These are phyloP conservation scores for Kingdonia uniflora DNA, from an alignment of 164 flowering plant genomes.

Conservation along the genomic window DNA sequence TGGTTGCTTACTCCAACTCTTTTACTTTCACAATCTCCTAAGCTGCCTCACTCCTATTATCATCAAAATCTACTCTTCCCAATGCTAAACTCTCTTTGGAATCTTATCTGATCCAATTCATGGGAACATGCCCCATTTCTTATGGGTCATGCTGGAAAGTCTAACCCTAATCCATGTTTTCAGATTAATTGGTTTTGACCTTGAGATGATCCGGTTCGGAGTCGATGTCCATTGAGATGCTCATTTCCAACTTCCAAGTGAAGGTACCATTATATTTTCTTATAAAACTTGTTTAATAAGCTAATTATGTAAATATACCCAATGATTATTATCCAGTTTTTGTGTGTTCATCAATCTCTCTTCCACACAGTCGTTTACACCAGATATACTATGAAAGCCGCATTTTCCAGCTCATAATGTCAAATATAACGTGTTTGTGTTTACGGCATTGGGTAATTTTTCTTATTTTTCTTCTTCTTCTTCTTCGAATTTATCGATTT, in stretches of 20 bases:
- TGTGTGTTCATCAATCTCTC: too few species aligned
- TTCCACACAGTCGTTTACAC: too few species aligned
- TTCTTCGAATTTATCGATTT: too few species aligned
- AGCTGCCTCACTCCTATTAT: constrained; percentile 36
- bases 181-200: not conserved
- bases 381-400: too few species aligned
- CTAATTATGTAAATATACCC: too few species aligned
- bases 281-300: too few species aligned
- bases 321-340: too few species aligned
- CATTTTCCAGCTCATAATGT: too few species aligned
- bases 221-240: not conserved
- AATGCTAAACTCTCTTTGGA: constrained; percentile 26
- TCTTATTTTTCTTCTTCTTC: too few species aligned
- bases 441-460: too few species aligned
- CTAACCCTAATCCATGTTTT: not conserved
- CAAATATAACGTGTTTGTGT: too few species aligned
- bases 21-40: constrained; percentile 70
- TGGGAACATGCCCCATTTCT: constrained; percentile 10
- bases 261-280: too few species aligned
- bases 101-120: constrained; percentile 9
- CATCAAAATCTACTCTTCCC: constrained; percentile 40
- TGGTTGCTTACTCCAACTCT: constrained; percentile 33
- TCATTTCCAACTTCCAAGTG: not conserved
- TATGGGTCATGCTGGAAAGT: not conserved
- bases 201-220: not conserved